Base-by-base conservation (phyloP, 345 rosid species). In the Mangifera indica region DNA sequence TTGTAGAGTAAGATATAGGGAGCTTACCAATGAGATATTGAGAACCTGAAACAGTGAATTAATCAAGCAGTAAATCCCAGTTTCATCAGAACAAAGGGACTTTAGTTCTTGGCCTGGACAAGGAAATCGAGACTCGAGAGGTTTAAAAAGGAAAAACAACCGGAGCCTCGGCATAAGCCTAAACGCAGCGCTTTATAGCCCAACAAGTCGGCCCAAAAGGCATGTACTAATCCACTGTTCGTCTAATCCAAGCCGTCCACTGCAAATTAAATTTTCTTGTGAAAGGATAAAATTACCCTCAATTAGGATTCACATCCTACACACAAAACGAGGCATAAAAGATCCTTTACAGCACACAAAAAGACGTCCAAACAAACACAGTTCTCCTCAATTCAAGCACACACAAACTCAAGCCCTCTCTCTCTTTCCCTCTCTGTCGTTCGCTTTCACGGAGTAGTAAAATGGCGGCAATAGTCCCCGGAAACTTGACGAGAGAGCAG, bases 401-500 rank as follows among this genome's bases (percentile, higher is more conserved):
- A n/a, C 63, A 25, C 37, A 12, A 14, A 17, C 42, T 45, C 37
- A 18, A 26, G 61, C 55, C 61, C 60, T 25, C 67, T 26, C 40
- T 26, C 66, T 40, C 54, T 45, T 37, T 22, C 25, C 63, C 68
- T 26, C 57, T 2, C 63, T 9, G 13, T 48, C 57, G 21, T 46
- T 40, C 25, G 1, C 71, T 45, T 3, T 18, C 18, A 15, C 60
- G 48, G 66, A 20, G 46, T 6, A 26, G 4, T 57, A 44, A 62
- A 57, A 74, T 79, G 86, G 83, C 81, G 51, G 59, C 79, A 17
- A 66, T 68, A 18, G 52, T 85, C 15, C 87, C 89, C 0, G 90
- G 83, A 26, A 87, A 89, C 72, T 78, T 92, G 29, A 84, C 80
- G 83, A 83, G 98, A 77, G 97, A 92, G 18, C 98, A 91, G 78